Evolutionary conservation across 1,284 basidiomycete species (phyloP), one percentile per base, ranked within the genome.

Genomic region (Hypsizygus ulmarius): DNA sequence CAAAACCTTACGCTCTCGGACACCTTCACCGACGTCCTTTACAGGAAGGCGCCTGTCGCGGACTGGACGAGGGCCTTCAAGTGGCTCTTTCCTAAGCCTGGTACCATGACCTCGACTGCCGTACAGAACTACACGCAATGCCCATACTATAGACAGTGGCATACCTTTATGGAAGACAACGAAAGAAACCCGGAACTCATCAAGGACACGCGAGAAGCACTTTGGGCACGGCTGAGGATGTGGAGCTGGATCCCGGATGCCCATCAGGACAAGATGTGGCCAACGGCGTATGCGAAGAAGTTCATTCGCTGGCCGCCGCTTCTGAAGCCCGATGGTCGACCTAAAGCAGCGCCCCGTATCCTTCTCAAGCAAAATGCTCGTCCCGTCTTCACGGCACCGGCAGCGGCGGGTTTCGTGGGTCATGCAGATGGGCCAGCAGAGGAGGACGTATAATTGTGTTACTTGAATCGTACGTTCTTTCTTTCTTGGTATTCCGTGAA

Each of bases 11-110:
- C n/a, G 0, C 56, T 64, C 3, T 52, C 55, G 1, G 43, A 58
- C 3, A 52, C 52, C 4, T 64, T 58, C 35, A 18, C 28, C 3
- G 47, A 32, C 28, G 51, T 51, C 35, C 45, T 49, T 14, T 61
- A 45, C 28, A 48, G 45, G 16, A 11, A 42, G 9, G 55, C 35
- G 6, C 19, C 30, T 12, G 21, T 2, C 10, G 34, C 5, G 7
- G 44, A 43, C 7, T 61, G 49, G 50, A 34, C 36, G 6, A 25
- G 16, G 14, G 45, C 25, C 0, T 61, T 59, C 27, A 35, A 51
- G 5, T 39, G 48, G 30, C 28, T 62, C 10, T 61, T 58, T 21
- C 60, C 58, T 19, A 7, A 27, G 11, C 34, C 34, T 9, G 48
- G 40, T 12, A 8, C 12, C n/a, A 12, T 34, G 27, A 49, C 33